Evolutionary conservation across 1,139 yeast genomes (phyloP), one percentile per base, ranked within the genome.

Genomic region (Debaryomyces singareniensis): DNA sequence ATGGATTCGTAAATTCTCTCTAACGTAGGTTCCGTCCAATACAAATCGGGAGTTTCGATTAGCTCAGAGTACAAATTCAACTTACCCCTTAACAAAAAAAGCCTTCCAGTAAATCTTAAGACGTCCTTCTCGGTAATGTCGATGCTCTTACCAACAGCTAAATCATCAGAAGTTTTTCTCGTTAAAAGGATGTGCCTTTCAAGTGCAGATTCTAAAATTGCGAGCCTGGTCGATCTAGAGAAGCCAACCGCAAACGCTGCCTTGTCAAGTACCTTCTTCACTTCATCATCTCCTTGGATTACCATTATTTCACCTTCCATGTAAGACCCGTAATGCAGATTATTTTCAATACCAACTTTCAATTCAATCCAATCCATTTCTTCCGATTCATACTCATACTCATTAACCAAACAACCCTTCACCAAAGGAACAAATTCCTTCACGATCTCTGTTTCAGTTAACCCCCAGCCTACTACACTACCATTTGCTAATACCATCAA

Each of bases 201-300:
- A 28, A 87, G 60, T 4, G 79, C 68, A 25, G 71, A 65, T 52
- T 87, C 96, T 27, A 87, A 54, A 1, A 86, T 77, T 0, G 95
- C 87, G 29, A 87, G 62, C 44, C 93, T 72, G 0, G 96, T 87
- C 3, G 94, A 82, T 40, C 96, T 59, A 0, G 96, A 82, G 24
- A 87, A 58, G 0, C 96, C 96, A 32, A 85, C 77, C 1, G 95
- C 82, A 53, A 86, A 86, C 0, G 96, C 95, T 3, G 91, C 85
- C 58, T 81, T 85, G 47, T 86, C 95, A 24, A 83, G 56, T 28
- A 80, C 44, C 26, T 73, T 66, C 35, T 73, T 67, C 13, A 65
- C 61, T 2, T 51, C 47, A 5, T 64, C 61, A 2, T 45, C 41
- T 1, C 81, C 81, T 34, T 71, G 74, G 12, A 85, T 65, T 14